phyloP scores from a whole-genome alignment of 2,329 filamentous ascomycete genomes.

The Juglanconis juglandina region DNA sequence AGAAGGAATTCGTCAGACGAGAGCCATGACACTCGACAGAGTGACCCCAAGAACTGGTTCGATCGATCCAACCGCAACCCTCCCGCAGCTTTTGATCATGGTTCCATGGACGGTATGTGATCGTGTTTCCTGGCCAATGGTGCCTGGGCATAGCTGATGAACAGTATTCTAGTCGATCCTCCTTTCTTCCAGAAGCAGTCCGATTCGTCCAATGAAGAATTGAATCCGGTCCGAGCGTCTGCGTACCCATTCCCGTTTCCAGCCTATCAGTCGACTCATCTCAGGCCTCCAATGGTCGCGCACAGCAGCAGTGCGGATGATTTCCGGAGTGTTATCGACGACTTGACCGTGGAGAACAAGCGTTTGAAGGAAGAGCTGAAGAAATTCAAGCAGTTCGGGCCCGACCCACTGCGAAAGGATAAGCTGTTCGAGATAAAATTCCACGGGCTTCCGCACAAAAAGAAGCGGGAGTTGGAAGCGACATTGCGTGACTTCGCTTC shows the following conservation, averaged over 20 bases:
- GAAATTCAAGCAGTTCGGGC: slow-evolving; percentile 65
- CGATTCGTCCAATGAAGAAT: slow-evolving; percentile 49
- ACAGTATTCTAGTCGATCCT: slow-evolving; percentile 41
- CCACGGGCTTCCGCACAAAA: slow-evolving; percentile 67
- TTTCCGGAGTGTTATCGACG: slow-evolving; percentile 80
- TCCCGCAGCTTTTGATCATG: slow-evolving; percentile 37
- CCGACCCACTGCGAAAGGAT: slow-evolving; percentile 66
- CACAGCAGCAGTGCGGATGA: slow-evolving; percentile 67
- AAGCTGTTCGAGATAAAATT: slow-evolving; percentile 81
- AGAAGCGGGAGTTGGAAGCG: slow-evolving; percentile 73
- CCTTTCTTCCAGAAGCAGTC: slow-evolving; percentile 54
- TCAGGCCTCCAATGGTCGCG: slow-evolving; percentile 24
- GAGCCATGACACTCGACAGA: slow-evolving; percentile 45
- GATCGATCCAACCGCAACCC: slow-evolving; percentile 51
- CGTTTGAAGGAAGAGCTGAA: slow-evolving; percentile 70
- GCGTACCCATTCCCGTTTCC: slow-evolving; percentile 23
- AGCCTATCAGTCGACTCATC: not conserved
- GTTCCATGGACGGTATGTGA: slow-evolving; percentile 45
- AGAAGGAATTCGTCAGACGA: slow-evolving; percentile 46
- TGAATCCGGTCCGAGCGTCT: slow-evolving; percentile 8
- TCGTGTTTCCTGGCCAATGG: too few relatives aligned
- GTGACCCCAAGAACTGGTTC: slow-evolving; percentile 54
- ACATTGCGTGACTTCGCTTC: slow-evolving; percentile 69
- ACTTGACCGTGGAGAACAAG: slow-evolving; percentile 81
- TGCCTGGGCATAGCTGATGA: not conserved